Evolutionary conservation across 2,329 filamentous ascomycete species (phyloP), one percentile per base, ranked within the genome.

Genomic region (Penicillium capsulatum): DNA sequence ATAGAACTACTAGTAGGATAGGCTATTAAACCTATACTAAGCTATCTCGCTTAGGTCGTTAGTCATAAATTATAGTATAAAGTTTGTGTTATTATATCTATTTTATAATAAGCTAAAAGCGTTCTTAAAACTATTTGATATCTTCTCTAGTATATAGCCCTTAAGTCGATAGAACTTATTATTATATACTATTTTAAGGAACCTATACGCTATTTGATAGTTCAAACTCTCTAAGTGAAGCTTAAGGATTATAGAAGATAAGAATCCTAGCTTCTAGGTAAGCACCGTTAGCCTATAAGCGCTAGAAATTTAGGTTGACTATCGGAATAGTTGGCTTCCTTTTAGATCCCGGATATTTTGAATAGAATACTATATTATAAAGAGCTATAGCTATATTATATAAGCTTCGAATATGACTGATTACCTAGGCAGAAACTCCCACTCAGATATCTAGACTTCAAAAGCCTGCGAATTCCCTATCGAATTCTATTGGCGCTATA

Each of bases 381-480:
- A n/a, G n/a, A n/a, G n/a, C n/a, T n/a, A n/a, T n/a, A n/a, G n/a
- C n/a, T n/a, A n/a, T n/a, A n/a, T n/a, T n/a, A n/a, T n/a, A n/a
- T n/a, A n/a, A n/a, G n/a, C n/a, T n/a, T n/a, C n/a, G n/a, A n/a
- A n/a, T n/a, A n/a, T n/a, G n/a, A n/a, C n/a, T n/a, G n/a, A n/a
- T 28, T 4, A 5, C 9, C 11, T 42, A 22, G 3, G 16, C 16
- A 7, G 8, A 17, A 33, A 44, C 2, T 13, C 10, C 17, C 34
- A 19, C 22, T 44, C 34, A 4, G 42, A 37, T n/a, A n/a, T 19
- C 22, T 44, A 33, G 7, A 44, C 11, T 7, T 33, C 29, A 5
- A 39, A 9, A 4, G 5, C 7, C 7, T 7, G 6, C 5, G 17
- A 10, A 10, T 14, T 28, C 27, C 14, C 27, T 16, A 30, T 16